Base-by-base conservation (phyloP, 1,284 basidiomycete species). In the Microbotryum intermedium region DNA sequence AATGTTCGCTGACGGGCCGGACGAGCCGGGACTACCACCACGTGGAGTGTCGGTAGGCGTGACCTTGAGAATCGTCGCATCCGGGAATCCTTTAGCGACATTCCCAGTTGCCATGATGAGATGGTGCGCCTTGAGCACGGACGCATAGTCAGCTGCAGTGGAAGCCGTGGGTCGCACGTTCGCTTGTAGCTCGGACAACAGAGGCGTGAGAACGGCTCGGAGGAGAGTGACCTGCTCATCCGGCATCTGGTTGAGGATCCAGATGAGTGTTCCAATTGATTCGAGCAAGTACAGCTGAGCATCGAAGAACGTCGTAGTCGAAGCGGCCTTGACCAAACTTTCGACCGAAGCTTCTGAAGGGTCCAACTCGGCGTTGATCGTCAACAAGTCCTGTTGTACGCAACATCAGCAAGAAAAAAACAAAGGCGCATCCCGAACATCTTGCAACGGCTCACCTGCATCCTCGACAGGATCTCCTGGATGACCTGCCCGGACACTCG, bases 261-360 rank as follows among this genome's bases (percentile, higher is more conserved):
- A 88, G 57, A 91, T 82, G 45, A 98, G 81, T 23, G 83, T 86
- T 18, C 95, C 97, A 47, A 86, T 82, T 0, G 90, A 86, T 76
- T 99, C 97, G 73, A 92, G 98, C 10, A 99, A 81, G 73, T 98
- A 93, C 11, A 97, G 79, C 75, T 99, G 95, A 39, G 90, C 84
- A 71, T 94, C 88, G 73, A 97, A 95, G 57, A 82, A 76, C 66
- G 82, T 80, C 2, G 87, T 80, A 62, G 83, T 82, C 44, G 83
- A 84, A 30, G 90, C 83, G 1, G 90, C 89, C 74, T 95, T 94
- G 23, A 82, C 76, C 26, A 97, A 71, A 54, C 80, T 79, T 51
- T 88, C 80, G 25, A 79, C 78, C 0, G 75, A 73, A 10, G 74
- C 87, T 81, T 70, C 79, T 30, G 73, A 65, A 29, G 67, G 65